A percentile compares a stretch with the other conserved stretches of the same genome.
These are phyloP conservation scores for Diospyros lotus DNA, from an alignment of 148 eudicot genomes.

Conservation along the genomic window DNA sequence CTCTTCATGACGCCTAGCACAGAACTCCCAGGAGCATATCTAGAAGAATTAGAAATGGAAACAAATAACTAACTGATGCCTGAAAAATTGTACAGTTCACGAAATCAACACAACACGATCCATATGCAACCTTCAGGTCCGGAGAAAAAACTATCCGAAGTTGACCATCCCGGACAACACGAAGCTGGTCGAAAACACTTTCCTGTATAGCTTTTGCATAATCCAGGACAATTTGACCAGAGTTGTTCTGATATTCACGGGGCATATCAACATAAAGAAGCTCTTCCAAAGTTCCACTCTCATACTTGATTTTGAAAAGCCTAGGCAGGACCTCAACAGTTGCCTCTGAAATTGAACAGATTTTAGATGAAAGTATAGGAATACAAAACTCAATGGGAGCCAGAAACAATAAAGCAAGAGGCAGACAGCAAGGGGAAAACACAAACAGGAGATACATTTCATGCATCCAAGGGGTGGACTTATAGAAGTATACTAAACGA, in stretches of 20 bases:
- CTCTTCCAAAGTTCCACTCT: conserved; percentile 94
- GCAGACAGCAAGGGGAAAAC: background rate
- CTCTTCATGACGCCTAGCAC: conserved; percentile 95
- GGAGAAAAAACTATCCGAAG: conserved; percentile 86
- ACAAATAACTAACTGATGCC: conserved; percentile 4
- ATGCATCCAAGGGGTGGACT: background rate
- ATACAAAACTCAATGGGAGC: background rate
- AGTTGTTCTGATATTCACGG: conserved; percentile 66
- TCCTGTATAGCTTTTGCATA: conserved; percentile 95
- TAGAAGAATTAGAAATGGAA: conserved; percentile 15
- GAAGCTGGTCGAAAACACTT: conserved; percentile 91
- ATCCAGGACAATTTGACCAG: conserved; percentile 90
- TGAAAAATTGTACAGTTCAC: conserved; percentile 4
- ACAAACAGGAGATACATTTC: background rate
- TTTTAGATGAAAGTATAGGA: background rate
- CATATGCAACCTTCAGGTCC: conserved; percentile 69
- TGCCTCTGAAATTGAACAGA: conserved; percentile 59
- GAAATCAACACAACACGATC: conserved; percentile 5
- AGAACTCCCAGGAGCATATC: conserved; percentile 99
- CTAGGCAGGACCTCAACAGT: conserved; percentile 94
- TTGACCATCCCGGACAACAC: conserved; percentile 97
- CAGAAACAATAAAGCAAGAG: too few relatives aligned
- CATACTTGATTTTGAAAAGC: conserved; percentile 88
- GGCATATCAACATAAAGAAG: conserved; percentile 94
- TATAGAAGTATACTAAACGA: background rate